A percentile compares a stretch with the other conserved stretches of the same genome.
Conservation (phyloP, 2,329 filamentous ascomycete species). For the Fusarium gaditjirri region DNA sequence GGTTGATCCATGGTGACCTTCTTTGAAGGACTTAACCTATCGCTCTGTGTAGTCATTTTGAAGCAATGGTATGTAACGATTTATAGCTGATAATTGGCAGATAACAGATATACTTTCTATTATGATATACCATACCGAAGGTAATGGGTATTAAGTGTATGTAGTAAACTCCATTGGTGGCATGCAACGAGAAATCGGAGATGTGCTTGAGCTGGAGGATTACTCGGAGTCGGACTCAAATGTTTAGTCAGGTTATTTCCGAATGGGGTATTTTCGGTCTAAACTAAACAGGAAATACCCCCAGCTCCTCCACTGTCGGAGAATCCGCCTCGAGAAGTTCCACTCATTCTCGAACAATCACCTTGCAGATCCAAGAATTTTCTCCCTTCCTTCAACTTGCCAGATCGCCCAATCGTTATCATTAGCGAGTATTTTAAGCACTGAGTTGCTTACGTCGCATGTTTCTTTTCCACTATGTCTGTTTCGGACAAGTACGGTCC, state of each 20-base stretch:
- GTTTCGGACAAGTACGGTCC: background rate
- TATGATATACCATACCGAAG: accelerated
- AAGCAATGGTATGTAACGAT: accelerated
- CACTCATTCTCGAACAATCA: background rate
- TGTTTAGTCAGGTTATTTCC: background rate
- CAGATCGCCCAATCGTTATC: background rate
- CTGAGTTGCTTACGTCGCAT: no score
- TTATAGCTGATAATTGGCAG: accelerated
- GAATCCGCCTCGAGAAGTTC: background rate
- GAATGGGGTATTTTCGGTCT: background rate
- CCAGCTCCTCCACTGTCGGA: background rate
- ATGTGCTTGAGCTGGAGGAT: accelerated
- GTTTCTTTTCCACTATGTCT: background rate
- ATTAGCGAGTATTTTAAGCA: background rate
- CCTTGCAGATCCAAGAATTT: background rate
- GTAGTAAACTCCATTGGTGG: background rate
- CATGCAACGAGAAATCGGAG: background rate
- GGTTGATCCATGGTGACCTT: background rate
- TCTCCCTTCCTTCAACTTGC: background rate
- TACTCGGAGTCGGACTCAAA: background rate
- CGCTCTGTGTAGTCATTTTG: background rate
- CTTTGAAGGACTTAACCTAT: accelerated
- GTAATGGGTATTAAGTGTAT: accelerated
- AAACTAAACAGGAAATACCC: background rate
- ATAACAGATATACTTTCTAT: accelerated